Evolutionary conservation across 2,329 filamentous ascomycete genomes (phyloP).

Genomic region (Paecilomyces sp.): DNA sequence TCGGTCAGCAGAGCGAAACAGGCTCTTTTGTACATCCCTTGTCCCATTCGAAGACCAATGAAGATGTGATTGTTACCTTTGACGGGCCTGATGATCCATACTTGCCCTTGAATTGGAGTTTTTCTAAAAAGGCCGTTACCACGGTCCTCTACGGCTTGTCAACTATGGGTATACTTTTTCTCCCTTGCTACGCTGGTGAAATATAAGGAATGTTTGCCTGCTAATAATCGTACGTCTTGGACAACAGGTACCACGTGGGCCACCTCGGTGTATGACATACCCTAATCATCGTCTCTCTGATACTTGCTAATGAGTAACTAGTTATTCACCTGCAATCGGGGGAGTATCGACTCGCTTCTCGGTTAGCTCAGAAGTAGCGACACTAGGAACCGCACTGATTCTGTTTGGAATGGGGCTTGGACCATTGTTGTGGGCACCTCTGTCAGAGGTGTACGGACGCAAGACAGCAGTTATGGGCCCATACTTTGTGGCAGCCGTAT

Average conservation of each 20-base stretch:
- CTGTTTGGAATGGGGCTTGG: constrained; percentile 53
- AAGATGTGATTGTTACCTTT: constrained; percentile 58
- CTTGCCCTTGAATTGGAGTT: constrained; percentile 63
- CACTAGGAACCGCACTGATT: constrained; percentile 26
- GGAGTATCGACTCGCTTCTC: too few species aligned
- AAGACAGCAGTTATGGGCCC: constrained; percentile 51
- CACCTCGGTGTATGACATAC: constrained; percentile 34
- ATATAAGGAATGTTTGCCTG: constrained; percentile 3
- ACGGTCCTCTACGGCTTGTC: constrained; percentile 60
- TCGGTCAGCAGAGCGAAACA: constrained; percentile 10
- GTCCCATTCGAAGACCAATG: constrained; percentile 31
- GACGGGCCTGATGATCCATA: constrained; percentile 67
- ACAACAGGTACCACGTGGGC: constrained; percentile 41
- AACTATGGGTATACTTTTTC: constrained; percentile 45
- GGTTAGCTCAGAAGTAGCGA: too few species aligned
- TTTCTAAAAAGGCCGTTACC: constrained; percentile 60
- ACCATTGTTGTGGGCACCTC: constrained; percentile 57
- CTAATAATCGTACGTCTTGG: constrained; percentile 24
- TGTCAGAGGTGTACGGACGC: constrained; percentile 57
- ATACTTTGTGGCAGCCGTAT: constrained; percentile 56
- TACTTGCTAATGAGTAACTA: too few species aligned
- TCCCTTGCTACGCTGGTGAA: too few species aligned
- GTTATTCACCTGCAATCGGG: background rate
- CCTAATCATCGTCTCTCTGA: too few species aligned
- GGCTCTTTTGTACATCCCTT: constrained; percentile 36